Base-by-base conservation (phyloP, 371 early-diverging fungal species). In the Thermomucor indicae-seudaticae region DNA sequence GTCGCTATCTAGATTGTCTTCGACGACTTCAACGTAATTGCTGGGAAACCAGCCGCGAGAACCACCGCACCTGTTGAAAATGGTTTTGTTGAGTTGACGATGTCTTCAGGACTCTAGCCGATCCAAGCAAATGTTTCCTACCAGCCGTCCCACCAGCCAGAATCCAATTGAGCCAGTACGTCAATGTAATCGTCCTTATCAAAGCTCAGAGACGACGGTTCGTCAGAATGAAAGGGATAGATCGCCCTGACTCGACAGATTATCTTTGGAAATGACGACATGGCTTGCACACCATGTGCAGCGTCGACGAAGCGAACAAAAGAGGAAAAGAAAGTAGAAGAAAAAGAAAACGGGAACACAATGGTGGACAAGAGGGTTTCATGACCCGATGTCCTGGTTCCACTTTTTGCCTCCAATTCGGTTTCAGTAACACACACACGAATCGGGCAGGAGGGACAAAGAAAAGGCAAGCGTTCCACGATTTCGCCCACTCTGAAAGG, bases 141-240 rank as follows among this genome's bases (percentile, higher is more conserved):
- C 69, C 64, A 67, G 16, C 90, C 91, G 66, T 94, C 89, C 96
- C 96, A 95, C 96, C 96, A 95, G 12, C 96, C 96, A 7, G 91
- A 83, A 49, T 86, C 84, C 39, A 92, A 83, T 47, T 88, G 86
- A 4, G 84, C 75, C 25, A 90, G 73, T 2, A 95, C 95, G 57
- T 90, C 84, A 52, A 95, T 86, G 43, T 84, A 75, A 54, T 93
- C 94, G 55, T 85, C 91, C 55, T 85, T 79, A 16, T 80, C 67
- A 52, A 95, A 93, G 16, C 82, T 74, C 48, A 95, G 77, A n/a
- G 85, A 80, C 34, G 88, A 78, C 47, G 76, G 70, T 45, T 82
- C 93, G 19, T 84, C 67, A 24, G 90, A 81, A 38, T 73, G 16
- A 38, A 52, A 53, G 19, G 58, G 34, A 57, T 93, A 85, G 23